Base-by-base conservation (phyloP, 2,329 filamentous ascomycete species). In the Apiospora sp. region DNA sequence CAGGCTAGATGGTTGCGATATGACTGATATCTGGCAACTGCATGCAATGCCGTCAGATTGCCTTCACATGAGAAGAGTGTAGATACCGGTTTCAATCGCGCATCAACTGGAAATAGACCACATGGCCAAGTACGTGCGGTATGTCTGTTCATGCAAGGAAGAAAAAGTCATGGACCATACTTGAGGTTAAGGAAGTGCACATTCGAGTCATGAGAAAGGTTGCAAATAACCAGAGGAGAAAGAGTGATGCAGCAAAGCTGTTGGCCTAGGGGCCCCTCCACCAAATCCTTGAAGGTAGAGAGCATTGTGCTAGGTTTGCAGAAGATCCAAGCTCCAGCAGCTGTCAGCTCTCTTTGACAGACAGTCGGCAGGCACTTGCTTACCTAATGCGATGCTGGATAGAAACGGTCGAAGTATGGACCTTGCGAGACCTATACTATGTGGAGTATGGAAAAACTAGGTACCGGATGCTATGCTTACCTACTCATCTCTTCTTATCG, bases 171-270 rank as follows among this genome's bases (percentile, higher is more conserved):
- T 64, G 58, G 22, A 41, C 30, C 13, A 41, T 13, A 64, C 8
- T 41, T 41, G 58, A 64, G 58, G 34, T 64, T 34, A 64, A 19
- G 14, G 19, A 41, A 64, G 58, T 64, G 58, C 22, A 7, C 34
- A 64, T 64, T 64, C 58, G 58, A 64, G 58, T 64, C 58, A 64
- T 64, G 58, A 22, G 19, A 19, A 64, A 41, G 58, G 58, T 64
- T 64, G 58, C 58, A 8, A 64, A 41, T 64, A 41, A 41, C 41
- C 19, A 13, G n/a, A 34, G 58, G n/a, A 41, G n/a, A 14, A 64
- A 41, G 22, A 41, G 8, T 64, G 58, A 64, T n/a, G 58, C 58
- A 64, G 58, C 19, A 41, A 64, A 64, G 58, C 34, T 64, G 58
- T 10, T 64, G 34, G 58, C n/a, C n/a, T n/a, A 41, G 58, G 58